Conservation (phyloP, 2,329 filamentous ascomycete genomes). For the Aspergillus bombycis region DNA sequence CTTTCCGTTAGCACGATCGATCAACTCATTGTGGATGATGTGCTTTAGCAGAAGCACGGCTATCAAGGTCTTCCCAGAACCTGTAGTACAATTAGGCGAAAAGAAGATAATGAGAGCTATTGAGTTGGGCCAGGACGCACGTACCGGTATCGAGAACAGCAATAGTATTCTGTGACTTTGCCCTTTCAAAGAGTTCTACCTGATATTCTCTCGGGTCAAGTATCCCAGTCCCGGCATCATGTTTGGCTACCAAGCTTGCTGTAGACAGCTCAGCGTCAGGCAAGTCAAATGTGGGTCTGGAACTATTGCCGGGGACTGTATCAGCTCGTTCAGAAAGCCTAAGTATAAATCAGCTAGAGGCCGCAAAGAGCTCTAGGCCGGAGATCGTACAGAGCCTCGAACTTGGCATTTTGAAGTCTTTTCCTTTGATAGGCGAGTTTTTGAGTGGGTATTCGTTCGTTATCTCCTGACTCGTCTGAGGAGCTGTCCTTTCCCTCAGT, state of each 20-base stretch:
- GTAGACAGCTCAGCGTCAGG: constrained; percentile 56
- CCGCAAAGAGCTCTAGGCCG: neutral
- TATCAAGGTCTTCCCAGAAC: constrained; percentile 95
- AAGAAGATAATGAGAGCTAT: neutral
- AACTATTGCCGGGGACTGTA: constrained; percentile 44
- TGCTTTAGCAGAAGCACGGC: constrained; percentile 82
- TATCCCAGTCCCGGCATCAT: constrained; percentile 63
- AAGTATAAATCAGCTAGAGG: constrained; percentile 13
- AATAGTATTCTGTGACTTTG: constrained; percentile 83
- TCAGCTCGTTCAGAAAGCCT: constrained; percentile 48
- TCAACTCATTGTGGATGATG: constrained; percentile 75
- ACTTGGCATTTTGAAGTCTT: constrained; percentile 54
- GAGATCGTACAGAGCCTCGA: constrained; percentile 48
- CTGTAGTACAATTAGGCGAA: constrained; percentile 43
- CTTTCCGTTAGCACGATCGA: constrained; percentile 65
- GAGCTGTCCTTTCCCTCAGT: constrained; percentile 16
- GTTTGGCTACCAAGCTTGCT: constrained; percentile 55
- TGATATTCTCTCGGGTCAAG: constrained; percentile 87
- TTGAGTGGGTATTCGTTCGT: constrained; percentile 26
- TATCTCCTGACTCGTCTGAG: constrained; percentile 27
- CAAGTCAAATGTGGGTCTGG: constrained; percentile 34
- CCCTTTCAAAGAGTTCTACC: constrained; percentile 83
- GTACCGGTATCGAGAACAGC: constrained; percentile 88
- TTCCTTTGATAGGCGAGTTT: constrained; percentile 49
- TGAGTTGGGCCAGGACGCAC: neutral